phyloP scores from a whole-genome alignment of 2,329 filamentous ascomycete species.

The Botrytis aclada region DNA sequence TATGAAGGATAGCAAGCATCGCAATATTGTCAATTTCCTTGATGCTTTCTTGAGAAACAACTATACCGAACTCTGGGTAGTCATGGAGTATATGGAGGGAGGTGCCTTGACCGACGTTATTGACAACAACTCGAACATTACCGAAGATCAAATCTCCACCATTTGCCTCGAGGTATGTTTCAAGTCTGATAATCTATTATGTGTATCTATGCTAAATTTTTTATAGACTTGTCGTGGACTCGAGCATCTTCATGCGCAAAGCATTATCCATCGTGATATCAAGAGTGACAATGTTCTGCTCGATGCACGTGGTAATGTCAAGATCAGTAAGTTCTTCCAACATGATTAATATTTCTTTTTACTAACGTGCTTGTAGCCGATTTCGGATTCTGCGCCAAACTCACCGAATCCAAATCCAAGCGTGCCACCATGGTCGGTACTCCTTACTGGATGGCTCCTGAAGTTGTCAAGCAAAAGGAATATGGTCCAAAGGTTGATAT shows the following conservation, averaged over 20 bases:
- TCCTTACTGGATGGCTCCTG: constrained; percentile 99
- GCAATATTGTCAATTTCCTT: constrained; percentile 98
- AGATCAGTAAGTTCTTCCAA: constrained; percentile 69
- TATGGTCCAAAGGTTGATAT: constrained; percentile 98
- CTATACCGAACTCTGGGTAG: constrained; percentile 95
- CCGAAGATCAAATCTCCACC: constrained; percentile 95
- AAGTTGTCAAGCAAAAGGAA: constrained; percentile 95
- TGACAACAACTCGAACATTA: constrained; percentile 92
- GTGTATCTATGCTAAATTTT: constrained; percentile 20
- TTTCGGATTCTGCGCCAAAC: constrained; percentile 97
- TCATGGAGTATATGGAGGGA: constrained; percentile 99
- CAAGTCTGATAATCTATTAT: background rate
- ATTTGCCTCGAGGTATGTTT: constrained; percentile 86
- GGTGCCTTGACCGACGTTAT: constrained; percentile 97
- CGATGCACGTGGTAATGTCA: constrained; percentile 92
- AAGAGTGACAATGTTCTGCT: constrained; percentile 98
- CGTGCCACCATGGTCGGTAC: constrained; percentile 98
- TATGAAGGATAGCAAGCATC: constrained; percentile 98
- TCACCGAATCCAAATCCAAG: constrained; percentile 96
- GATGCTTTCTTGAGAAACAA: constrained; percentile 96
- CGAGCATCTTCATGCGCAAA: constrained; percentile 90
- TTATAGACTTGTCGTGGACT: constrained; percentile 87
- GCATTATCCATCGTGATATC: constrained; percentile 98
- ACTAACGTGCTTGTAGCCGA: constrained; percentile 62
- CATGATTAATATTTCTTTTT: background rate